These are phyloP conservation scores for Suhomyces chickasaworum DNA, from an alignment of 1,139 yeast species.

Conservation along the genomic window DNA sequence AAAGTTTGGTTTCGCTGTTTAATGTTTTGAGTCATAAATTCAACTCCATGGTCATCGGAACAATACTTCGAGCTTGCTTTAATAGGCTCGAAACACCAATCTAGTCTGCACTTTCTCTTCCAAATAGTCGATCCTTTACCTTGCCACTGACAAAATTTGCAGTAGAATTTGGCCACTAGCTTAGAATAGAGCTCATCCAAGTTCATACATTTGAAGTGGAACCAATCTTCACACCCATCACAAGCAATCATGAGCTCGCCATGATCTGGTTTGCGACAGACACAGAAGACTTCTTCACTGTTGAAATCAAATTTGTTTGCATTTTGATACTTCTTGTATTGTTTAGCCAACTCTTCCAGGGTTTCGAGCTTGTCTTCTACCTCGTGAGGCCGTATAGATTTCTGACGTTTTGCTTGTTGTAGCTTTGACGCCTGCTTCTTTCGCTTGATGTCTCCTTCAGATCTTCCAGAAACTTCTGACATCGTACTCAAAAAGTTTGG, in stretches of 20 bases:
- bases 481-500: not conserved
- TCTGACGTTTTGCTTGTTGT: constrained; percentile 2
- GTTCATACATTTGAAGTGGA: constrained; percentile 77
- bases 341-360: constrained; percentile 45
- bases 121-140: constrained; percentile 53
- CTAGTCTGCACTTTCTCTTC: constrained; percentile 75
- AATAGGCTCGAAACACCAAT: constrained; percentile 63
- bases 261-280: constrained; percentile 76
- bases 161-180: constrained; percentile 66
- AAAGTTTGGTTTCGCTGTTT: constrained; percentile 20
- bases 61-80: constrained; percentile 67
- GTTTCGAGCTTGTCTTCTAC: constrained; percentile 23
- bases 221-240: constrained; percentile 97
- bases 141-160: constrained; percentile 70
- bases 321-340: constrained; percentile 43
- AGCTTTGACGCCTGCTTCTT: constrained; percentile 3
- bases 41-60: constrained; percentile 66
- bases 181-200: constrained; percentile 54
- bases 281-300: constrained; percentile 71
- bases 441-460: constrained; percentile 7
- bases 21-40: constrained; percentile 44
- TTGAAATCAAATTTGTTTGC: constrained; percentile 50
- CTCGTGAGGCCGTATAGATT: constrained; percentile 4
- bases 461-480: constrained; percentile 1
- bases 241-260: constrained; percentile 86